Base-by-base conservation (phyloP, 1,284 basidiomycete genomes). In the Trametes sp. region DNA sequence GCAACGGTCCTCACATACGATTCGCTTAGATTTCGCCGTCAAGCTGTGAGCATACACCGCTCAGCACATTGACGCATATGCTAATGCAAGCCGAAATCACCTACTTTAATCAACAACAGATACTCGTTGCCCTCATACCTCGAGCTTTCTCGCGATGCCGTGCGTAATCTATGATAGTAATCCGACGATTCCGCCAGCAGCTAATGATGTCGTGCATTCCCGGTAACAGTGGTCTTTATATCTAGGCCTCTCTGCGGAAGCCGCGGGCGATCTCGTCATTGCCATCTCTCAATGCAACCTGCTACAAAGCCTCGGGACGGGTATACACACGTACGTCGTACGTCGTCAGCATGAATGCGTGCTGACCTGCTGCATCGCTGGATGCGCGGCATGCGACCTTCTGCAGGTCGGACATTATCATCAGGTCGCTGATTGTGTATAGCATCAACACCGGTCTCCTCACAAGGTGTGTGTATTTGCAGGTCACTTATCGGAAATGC, bases 151-250 rank as follows among this genome's bases (percentile, higher is more conserved):
- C 5, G 52, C 1, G 63, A 68, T 50, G 65, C 68, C 19, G 68
- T 70, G 46, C 31, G 66, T 51, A 38, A 33, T 33, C 13, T 33
- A 6, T 33, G 31, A 13, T 33, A 33, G 6, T 38, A 4, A 19
- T 41, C 16, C 16, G 16, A 48, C n/a, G 23, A 24, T 14, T 24
- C 11, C 23, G 19, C n/a, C n/a, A 24, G 11, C 21, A 45, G 4
- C 23, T 3, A 2, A 11, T 13, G n/a, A 7, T 19, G 11, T 2
- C 23, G 21, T 16, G 23, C 19, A 16, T 14, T n/a, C n/a, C n/a
- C n/a, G n/a, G n/a, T n/a, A n/a, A n/a, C 57, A 69, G 68, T 71
- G 70, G 70, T 65, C 65, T 13, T 56, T 71, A 2, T 71, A 71
- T 24, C 53, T 63, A 2, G 70, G 70, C 5, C 63, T 71, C 8